phyloP scores from a whole-genome alignment of 306 rosid species.

The Corylus avellana region DNA sequence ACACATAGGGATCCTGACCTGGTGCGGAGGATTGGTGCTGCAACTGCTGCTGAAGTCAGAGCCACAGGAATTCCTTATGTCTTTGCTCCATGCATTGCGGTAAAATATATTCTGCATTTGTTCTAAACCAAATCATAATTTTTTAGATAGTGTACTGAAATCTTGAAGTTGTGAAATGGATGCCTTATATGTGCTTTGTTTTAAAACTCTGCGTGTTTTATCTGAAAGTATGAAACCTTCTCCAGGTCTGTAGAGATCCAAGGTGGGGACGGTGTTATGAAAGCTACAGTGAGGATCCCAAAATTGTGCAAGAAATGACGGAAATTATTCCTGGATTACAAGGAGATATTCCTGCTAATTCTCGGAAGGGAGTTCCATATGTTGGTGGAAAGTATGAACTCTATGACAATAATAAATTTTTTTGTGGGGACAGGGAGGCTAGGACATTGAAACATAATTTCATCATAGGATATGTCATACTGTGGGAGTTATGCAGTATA shows the following conservation, averaged over 20 bases:
- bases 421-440: not conserved
- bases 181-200: not conserved
- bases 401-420: not conserved
- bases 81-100: conserved; percentile 98
- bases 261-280: conserved; percentile 99
- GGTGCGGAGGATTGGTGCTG: conserved; percentile 71
- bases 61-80: conserved; percentile 92
- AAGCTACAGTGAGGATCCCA: conserved; percentile 94
- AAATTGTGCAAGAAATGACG: conserved; percentile 81
- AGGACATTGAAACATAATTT: not conserved
- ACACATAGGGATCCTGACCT: conserved; percentile 68
- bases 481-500: not conserved
- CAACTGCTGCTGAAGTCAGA: conserved; percentile 93
- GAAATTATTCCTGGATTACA: conserved; percentile 83
- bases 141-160: conserved; percentile 14
- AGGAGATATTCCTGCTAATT: conserved; percentile 68
- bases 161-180: conserved; percentile 18
- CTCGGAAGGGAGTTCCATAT: conserved; percentile 71
- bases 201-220: conserved; percentile 16
- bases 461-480: not conserved
- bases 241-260: conserved; percentile 95
- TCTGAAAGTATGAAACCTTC: conserved; percentile 39
- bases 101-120: conserved; percentile 28
- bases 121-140: conserved; percentile 16
- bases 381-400: conserved; percentile 82